These are phyloP conservation scores for Suillus clintonianus DNA, from an alignment of 768 basidiomycete species.

Conservation along the genomic window DNA sequence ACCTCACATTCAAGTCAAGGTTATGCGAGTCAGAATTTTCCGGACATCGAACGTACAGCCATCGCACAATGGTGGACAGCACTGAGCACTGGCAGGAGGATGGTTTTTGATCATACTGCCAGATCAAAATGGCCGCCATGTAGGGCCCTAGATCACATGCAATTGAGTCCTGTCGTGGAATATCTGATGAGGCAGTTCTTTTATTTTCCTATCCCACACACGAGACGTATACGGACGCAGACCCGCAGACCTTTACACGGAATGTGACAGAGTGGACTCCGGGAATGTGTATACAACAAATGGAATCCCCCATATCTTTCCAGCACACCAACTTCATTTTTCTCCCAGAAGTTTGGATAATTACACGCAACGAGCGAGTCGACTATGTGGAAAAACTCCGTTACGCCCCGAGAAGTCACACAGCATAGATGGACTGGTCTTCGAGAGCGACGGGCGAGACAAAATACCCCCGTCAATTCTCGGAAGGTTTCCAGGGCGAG, in stretches of 20 bases:
- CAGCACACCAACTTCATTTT: too few species aligned
- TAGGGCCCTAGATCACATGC: background rate
- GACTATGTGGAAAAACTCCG: too few species aligned
- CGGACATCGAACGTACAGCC: background rate
- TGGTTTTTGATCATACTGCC: background rate
- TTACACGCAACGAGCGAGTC: too few species aligned
- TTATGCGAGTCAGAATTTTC: background rate
- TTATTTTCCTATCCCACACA: background rate
- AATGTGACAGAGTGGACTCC: background rate
- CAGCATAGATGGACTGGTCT: too few species aligned
- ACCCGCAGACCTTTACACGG: background rate
- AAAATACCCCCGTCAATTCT: slow-evolving; percentile 58
- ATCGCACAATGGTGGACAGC: background rate
- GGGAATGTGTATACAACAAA: background rate
- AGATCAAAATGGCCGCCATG: background rate
- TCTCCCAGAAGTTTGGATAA: too few species aligned
- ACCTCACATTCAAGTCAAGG: background rate
- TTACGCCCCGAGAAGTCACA: too few species aligned
- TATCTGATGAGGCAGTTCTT: background rate
- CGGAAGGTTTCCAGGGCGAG: slow-evolving; percentile 83
- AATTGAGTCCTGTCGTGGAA: background rate
- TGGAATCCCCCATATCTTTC: background rate
- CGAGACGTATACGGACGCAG: background rate
- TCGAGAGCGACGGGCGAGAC: background rate
- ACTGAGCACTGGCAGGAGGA: too few species aligned